A percentile compares a stretch with the other conserved stretches of the same genome.
Conservation (phyloP, 345 rosid species). For the Rhodamnia argentea region DNA sequence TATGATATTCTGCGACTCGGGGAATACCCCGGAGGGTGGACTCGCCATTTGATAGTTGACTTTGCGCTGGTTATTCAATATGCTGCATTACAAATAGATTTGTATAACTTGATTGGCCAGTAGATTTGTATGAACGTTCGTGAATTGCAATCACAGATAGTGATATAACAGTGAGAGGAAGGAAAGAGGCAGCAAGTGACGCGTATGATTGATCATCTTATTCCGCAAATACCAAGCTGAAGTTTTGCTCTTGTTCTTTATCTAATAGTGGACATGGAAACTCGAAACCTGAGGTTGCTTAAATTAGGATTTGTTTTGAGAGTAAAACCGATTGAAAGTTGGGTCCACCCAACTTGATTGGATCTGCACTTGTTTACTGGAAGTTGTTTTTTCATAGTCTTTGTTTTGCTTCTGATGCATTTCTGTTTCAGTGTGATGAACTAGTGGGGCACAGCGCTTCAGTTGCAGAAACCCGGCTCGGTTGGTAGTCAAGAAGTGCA, state of each 20-base stretch:
- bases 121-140: not conserved
- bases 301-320: not conserved
- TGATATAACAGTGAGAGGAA: not conserved
- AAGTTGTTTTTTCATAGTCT: not conserved
- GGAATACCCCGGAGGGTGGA: not conserved
- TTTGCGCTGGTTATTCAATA: not conserved
- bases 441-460: slow-evolving; percentile 69
- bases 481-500: slow-evolving; percentile 78
- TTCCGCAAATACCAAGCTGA: not conserved
- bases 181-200: not conserved
- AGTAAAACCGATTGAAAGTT: not conserved
- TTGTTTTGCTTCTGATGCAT: not conserved
- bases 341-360: not conserved
- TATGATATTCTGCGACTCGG: not conserved
- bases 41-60: not conserved
- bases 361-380: not conserved
- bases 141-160: not conserved
- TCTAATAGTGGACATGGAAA: not conserved
- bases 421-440: slow-evolving; percentile 63
- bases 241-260: not conserved
- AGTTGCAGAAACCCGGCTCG: slow-evolving; percentile 75
- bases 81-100: not conserved
- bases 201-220: not conserved
- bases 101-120: not conserved
- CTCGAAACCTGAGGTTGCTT: not conserved